Conservation (phyloP, 805 yeast species). For the Hermanozyma aechmeae region DNA sequence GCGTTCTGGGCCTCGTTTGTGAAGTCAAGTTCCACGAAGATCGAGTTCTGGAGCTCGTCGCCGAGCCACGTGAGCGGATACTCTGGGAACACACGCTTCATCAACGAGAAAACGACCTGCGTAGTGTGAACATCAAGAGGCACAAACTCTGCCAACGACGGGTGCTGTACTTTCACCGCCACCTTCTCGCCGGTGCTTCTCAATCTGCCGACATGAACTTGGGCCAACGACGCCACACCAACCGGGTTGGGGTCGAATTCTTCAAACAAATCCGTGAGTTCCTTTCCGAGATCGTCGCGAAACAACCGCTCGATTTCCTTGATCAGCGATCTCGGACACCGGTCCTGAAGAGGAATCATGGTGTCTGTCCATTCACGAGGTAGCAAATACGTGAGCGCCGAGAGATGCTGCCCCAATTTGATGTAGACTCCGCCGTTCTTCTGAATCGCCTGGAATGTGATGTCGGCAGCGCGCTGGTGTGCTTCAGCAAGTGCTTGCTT, state of each 20-base stretch:
- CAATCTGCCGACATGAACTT: constrained; percentile 76
- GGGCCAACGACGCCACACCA: constrained; percentile 95
- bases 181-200: constrained; percentile 56
- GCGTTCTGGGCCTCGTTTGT: constrained; percentile 82
- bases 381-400: constrained; percentile 83
- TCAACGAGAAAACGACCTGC: constrained; percentile 58
- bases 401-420: constrained; percentile 88
- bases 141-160: constrained; percentile 74
- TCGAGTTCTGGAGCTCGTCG: constrained; percentile 80
- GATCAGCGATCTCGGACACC: constrained; percentile 72
- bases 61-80: constrained; percentile 94
- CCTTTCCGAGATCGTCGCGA: constrained; percentile 50
- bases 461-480: constrained; percentile 66
- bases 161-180: constrained; percentile 94
- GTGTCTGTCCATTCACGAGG: constrained; percentile 95
- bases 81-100: constrained; percentile 80
- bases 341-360: constrained; percentile 86
- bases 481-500: constrained; percentile 49
- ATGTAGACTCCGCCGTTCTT: constrained; percentile 88
- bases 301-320: constrained; percentile 67
- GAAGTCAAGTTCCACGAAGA: constrained; percentile 87
- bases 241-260: constrained; percentile 68
- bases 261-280: constrained; percentile 53
- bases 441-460: constrained; percentile 73
- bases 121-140: constrained; percentile 85